phyloP scores from a whole-genome alignment of 176 grass and related monocot genomes.

The Hordeum vulgare region MorexV3_pseudomolecules_assembly NC_058519.1:408596109-408596608 shows the following conservation, averaged over 20 bases:
- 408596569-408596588: too few relatives aligned
- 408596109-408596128: conserved; percentile 18
- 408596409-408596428: too few relatives aligned
- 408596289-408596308: neutral
- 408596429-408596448: too few relatives aligned
- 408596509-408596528: too few relatives aligned
- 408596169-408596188: neutral
- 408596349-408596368: neutral
- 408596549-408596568: too few relatives aligned
- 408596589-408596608: too few relatives aligned
- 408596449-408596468: too few relatives aligned
- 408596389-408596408: neutral
- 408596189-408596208: neutral
- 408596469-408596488: too few relatives aligned
- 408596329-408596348: neutral
- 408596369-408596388: neutral
- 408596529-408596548: too few relatives aligned
- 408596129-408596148: neutral
- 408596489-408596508: too few relatives aligned
- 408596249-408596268: conserved; percentile 21
- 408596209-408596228: conserved; percentile 18
- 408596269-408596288: neutral
- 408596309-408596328: neutral
- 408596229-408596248: neutral
- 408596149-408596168: conserved; percentile 16